Evolutionary conservation across 306 rosid species (phyloP).

Genomic region (Trifolium fragiferum): DNA sequence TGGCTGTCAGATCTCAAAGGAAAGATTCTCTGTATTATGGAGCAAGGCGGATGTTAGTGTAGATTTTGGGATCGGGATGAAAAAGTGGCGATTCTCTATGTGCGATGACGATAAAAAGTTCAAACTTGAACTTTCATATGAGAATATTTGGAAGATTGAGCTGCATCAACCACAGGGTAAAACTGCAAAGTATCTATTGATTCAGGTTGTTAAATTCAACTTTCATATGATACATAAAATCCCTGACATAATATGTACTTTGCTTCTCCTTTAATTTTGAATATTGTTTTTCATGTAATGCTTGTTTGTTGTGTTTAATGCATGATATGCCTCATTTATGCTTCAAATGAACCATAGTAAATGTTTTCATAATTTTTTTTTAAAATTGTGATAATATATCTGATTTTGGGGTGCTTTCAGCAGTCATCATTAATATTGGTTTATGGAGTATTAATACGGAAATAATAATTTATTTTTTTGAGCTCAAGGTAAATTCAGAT

Average conservation of each 20-base stretch:
- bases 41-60: conserved; percentile 44
- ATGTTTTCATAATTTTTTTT: too few relatives aligned
- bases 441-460: conserved; percentile 5
- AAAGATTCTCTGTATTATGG: conserved; percentile 55
- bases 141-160: conserved; percentile 75
- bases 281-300: not conserved
- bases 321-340: not conserved
- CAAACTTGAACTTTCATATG: conserved; percentile 64
- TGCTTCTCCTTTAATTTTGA: not conserved
- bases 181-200: conserved; percentile 57
- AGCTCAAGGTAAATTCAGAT: not conserved
- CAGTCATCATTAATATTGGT: not conserved
- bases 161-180: conserved; percentile 50
- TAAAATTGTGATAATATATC: too few relatives aligned
- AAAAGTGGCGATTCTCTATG: conserved; percentile 51
- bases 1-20: conserved; percentile 68
- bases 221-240: not conserved
- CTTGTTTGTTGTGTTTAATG: not conserved
- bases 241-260: not conserved
- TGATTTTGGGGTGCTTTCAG: not conserved
- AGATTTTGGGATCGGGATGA: conserved; percentile 55
- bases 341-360: too few relatives aligned
- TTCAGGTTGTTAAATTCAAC: conserved; percentile 65
- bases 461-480: conserved; percentile 22
- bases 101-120: conserved; percentile 42